Percentiles rank a stretch among this genome's conserved stretches.
phyloP scores from a whole-genome alignment of 2,329 filamentous ascomycete species.

The Mycosphaerella arachidis region DNA sequence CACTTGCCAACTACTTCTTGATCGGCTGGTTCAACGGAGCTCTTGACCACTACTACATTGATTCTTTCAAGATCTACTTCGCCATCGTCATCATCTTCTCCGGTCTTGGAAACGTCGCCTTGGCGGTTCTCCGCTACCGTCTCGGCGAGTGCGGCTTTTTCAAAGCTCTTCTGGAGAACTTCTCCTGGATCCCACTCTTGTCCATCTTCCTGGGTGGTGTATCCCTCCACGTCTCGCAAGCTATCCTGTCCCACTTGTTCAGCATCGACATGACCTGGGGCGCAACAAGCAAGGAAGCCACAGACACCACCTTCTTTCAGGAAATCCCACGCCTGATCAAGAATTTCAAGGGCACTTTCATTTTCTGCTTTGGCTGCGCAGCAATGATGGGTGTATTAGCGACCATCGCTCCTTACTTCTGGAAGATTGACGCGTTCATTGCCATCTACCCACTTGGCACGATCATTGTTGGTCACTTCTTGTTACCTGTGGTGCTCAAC shows the following conservation, averaged over 20 bases:
- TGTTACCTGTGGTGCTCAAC: slow-evolving; percentile 57
- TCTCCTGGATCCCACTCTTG: slow-evolving; percentile 62
- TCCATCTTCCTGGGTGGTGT: slow-evolving; percentile 40
- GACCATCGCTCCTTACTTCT: slow-evolving; percentile 47
- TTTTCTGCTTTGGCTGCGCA: slow-evolving; percentile 46
- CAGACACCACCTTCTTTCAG: slow-evolving; percentile 53
- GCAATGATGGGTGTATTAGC: slow-evolving; percentile 49
- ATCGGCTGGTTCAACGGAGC: slow-evolving; percentile 73
- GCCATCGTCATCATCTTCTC: slow-evolving; percentile 76
- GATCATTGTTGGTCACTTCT: slow-evolving; percentile 52
- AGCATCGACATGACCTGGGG: slow-evolving; percentile 46
- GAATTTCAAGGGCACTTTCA: slow-evolving; percentile 53
- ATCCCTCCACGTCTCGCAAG: slow-evolving; percentile 38
- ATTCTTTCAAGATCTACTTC: slow-evolving; percentile 76
- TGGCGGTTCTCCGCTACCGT: slow-evolving; percentile 70
- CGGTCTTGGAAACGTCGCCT: slow-evolving; percentile 65
- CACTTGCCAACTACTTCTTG: slow-evolving; percentile 68
- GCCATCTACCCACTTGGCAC: slow-evolving; percentile 56
- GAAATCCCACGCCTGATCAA: slow-evolving; percentile 54
- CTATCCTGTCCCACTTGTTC: slow-evolving; percentile 38
- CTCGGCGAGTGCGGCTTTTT: slow-evolving; percentile 60
- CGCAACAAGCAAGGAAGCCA: slow-evolving; percentile 56
- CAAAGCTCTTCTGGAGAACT: slow-evolving; percentile 46
- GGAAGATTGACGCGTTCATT: slow-evolving; percentile 55
- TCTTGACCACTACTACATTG: slow-evolving; percentile 75